Percentiles rank a stretch among this genome's conserved stretches.
These are phyloP conservation scores for Dryas octopetala DNA, from an alignment of 306 rosid genomes.

Conservation along the genomic window DNA sequence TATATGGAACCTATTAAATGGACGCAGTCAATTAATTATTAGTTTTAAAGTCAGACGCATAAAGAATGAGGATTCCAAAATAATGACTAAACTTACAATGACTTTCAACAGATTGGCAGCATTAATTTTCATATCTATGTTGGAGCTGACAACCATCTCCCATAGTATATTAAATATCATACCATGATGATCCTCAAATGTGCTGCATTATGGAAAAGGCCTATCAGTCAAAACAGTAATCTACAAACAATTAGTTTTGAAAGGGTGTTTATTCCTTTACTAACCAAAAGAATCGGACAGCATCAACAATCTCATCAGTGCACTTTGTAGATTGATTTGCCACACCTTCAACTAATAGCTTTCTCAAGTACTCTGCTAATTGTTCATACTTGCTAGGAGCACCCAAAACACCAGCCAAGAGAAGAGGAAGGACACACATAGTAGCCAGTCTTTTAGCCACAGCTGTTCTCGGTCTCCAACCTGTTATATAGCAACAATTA, in stretches of 20 bases:
- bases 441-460: constrained; percentile 75
- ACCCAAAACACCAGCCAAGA: constrained; percentile 88
- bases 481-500: constrained; percentile 43
- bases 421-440: constrained; percentile 84
- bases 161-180: constrained; percentile 81
- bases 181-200: constrained; percentile 65
- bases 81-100: constrained; percentile 55
- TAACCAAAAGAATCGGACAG: constrained; percentile 90
- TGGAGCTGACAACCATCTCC: constrained; percentile 98
- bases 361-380: constrained; percentile 70
- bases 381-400: constrained; percentile 63
- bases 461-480: constrained; percentile 76
- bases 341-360: constrained; percentile 62
- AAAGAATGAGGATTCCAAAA: constrained; percentile 21
- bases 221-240: constrained; percentile 12
- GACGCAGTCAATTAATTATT: constrained; percentile 21
- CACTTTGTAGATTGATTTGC: constrained; percentile 46
- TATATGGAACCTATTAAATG: constrained; percentile 67
- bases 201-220: constrained; percentile 58
- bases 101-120: constrained; percentile 85
- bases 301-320: constrained; percentile 72
- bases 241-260: constrained; percentile 14
- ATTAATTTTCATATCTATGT: constrained; percentile 67
- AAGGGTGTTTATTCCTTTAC: constrained; percentile 29
- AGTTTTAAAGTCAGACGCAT: constrained; percentile 29